Conservation (phyloP, 306 rosid genomes). For the Clitoria ternatea region DNA sequence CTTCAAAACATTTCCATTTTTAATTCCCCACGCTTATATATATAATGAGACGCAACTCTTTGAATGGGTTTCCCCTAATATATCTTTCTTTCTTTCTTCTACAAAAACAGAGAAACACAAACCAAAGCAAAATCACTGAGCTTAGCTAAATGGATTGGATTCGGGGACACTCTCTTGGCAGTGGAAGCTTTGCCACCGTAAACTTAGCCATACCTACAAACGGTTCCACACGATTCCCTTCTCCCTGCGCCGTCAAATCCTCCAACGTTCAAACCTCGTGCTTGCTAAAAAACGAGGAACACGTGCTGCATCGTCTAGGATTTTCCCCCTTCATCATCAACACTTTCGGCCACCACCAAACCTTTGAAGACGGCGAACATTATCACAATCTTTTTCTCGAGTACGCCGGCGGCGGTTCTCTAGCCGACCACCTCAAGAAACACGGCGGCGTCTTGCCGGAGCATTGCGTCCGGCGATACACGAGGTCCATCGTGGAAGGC, state of each 20-base stretch:
- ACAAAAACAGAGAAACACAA: too few relatives aligned
- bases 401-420: constrained; percentile 57
- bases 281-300: constrained; percentile 51
- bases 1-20: too few relatives aligned
- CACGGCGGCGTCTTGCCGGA: constrained; percentile 50
- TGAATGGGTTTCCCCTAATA: too few relatives aligned
- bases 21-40: too few relatives aligned
- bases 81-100: too few relatives aligned
- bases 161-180: constrained; percentile 67
- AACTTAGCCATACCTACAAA: constrained; percentile 33
- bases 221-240: background rate
- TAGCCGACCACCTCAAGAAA: constrained; percentile 45
- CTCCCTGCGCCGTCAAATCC: constrained; percentile 60
- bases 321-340: constrained; percentile 45
- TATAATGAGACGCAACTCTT: too few relatives aligned
- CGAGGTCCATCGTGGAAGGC: constrained; percentile 49
- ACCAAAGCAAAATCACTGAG: too few relatives aligned
- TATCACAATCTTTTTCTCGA: constrained; percentile 62
- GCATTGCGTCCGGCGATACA: constrained; percentile 33
- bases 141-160: constrained; percentile 59
- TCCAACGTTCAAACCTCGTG: constrained; percentile 15
- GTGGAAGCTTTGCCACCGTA: constrained; percentile 78
- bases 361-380: constrained; percentile 41
- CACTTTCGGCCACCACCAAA: constrained; percentile 46
- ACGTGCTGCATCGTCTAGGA: constrained; percentile 39